A percentile compares a stretch with the other conserved stretches of the same genome.
phyloP scores from a whole-genome alignment of 768 basidiomycete genomes.

The Sarcomyxa edulis region DNA sequence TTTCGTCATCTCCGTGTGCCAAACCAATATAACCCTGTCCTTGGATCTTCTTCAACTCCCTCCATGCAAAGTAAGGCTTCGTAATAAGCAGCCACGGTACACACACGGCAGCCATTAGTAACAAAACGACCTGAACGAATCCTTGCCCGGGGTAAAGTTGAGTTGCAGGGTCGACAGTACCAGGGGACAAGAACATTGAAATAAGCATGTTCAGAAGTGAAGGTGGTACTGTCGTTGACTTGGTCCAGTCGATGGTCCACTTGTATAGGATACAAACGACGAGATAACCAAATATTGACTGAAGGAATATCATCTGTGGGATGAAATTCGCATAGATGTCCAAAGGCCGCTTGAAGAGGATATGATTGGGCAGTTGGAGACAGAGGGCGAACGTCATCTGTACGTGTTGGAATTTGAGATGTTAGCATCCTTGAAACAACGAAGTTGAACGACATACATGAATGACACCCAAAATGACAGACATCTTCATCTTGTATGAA shows the following conservation, averaged over 20 bases:
- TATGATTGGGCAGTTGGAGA: slow-evolving; percentile 91
- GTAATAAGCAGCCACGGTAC: slow-evolving; percentile 92
- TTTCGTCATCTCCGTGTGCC: slow-evolving; percentile 48
- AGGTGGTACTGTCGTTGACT: slow-evolving; percentile 64
- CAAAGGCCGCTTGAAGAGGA: slow-evolving; percentile 82
- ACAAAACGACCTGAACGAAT: slow-evolving; percentile 73
- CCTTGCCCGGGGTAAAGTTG: slow-evolving; percentile 87
- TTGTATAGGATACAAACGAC: slow-evolving; percentile 95
- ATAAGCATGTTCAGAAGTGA: slow-evolving; percentile 95
- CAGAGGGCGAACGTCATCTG: slow-evolving; percentile 99
- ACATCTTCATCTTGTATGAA: slow-evolving; percentile 99
- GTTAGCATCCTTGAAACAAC: slow-evolving; percentile 6
- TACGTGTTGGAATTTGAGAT: slow-evolving; percentile 8
- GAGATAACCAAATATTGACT: slow-evolving; percentile 97
- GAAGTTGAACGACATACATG: slow-evolving; percentile 56
- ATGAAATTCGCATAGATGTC: slow-evolving; percentile 95
- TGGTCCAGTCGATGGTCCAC: slow-evolving; percentile 92
- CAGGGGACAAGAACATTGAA: slow-evolving; percentile 92
- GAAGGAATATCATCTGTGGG: slow-evolving; percentile 95
- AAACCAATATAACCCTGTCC: slow-evolving; percentile 80
- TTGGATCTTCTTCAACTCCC: slow-evolving; percentile 81
- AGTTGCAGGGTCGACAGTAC: slow-evolving; percentile 57
- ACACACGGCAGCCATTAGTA: slow-evolving; percentile 77
- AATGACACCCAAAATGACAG: slow-evolving; percentile 90
- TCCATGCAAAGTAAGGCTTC: slow-evolving; percentile 90